phyloP scores from a whole-genome alignment of 768 basidiomycete species.

The Kwoniella sp. region DNA sequence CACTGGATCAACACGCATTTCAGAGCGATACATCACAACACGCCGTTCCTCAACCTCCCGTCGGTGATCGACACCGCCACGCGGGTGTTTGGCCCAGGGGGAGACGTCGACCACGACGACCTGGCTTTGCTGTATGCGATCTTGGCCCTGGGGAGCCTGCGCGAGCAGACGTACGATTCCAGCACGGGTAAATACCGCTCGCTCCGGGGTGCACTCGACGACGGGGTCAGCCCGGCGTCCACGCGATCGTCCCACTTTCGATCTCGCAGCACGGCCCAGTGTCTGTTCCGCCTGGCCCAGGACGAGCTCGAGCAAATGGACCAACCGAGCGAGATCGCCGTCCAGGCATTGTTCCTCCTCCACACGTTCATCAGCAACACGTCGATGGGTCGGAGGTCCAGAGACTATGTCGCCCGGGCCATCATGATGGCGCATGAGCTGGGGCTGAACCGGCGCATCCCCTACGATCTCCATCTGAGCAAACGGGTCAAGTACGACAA shows the following conservation, averaged over 20 bases:
- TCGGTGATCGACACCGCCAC: slow-evolving; percentile 3
- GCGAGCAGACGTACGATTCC: slow-evolving; percentile 15
- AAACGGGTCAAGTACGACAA: background rate
- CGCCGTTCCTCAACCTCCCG: slow-evolving; percentile 21
- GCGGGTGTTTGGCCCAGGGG: background rate
- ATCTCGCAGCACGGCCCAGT: background rate
- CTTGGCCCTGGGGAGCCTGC: slow-evolving; percentile 16
- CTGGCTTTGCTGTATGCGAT: slow-evolving; percentile 14
- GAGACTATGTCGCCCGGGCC: slow-evolving; percentile 23
- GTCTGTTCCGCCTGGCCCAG: slow-evolving; percentile 19
- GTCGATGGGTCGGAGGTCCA: slow-evolving; percentile 17
- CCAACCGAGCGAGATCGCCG: slow-evolving; percentile 14
- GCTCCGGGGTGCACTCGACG: background rate
- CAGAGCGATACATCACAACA: slow-evolving; percentile 22
- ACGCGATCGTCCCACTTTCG: background rate
- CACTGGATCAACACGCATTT: slow-evolving; percentile 21
- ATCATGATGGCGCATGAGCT: slow-evolving; percentile 27
- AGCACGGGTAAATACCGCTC: background rate
- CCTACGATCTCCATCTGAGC: background rate
- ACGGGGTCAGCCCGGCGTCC: background rate
- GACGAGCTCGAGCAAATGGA: slow-evolving; percentile 17
- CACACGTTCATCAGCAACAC: slow-evolving; percentile 28
- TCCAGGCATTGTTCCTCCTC: slow-evolving; percentile 20
- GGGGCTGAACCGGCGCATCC: slow-evolving; percentile 15
- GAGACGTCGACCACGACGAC: background rate